phyloP scores from a whole-genome alignment of 768 basidiomycete species.

The Ramaria sp. region DNA sequence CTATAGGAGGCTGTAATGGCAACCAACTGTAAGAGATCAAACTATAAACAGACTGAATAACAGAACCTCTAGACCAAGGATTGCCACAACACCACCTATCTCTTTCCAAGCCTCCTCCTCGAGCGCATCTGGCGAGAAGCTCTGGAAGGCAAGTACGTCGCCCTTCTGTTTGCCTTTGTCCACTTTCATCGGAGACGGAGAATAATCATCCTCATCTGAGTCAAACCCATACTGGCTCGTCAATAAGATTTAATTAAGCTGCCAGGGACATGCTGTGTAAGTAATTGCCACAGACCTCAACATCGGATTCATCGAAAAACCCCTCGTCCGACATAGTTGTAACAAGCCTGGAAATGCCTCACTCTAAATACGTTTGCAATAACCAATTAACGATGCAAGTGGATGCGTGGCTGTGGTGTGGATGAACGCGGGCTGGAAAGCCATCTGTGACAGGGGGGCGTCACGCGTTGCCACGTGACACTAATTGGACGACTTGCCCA shows the following conservation, averaged over 20 bases:
- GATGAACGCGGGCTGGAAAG: too few species aligned
- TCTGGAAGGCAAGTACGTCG: constrained; percentile 14
- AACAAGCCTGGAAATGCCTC: neutral
- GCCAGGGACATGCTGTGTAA: neutral
- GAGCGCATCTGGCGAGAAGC: constrained; percentile 15
- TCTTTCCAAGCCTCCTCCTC: constrained; percentile 17
- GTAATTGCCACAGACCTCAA: neutral
- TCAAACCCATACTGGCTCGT: neutral
- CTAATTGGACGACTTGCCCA: neutral
- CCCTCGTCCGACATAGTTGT: constrained; percentile 6
- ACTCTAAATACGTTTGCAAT: too few species aligned
- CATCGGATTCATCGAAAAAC: constrained; percentile 4
- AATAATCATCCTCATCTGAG: constrained; percentile 13
- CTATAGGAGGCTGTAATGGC: constrained; percentile 5
- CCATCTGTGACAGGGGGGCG: too few species aligned
- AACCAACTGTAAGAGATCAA: neutral
- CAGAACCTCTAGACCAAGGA: constrained; percentile 21
- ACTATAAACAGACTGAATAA: constrained; percentile 1
- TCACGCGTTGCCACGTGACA: too few species aligned
- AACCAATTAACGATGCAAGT: too few species aligned
- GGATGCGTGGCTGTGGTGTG: too few species aligned
- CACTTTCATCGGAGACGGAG: constrained; percentile 13
- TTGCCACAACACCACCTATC: constrained; percentile 17
- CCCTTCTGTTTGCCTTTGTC: constrained; percentile 18
- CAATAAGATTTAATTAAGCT: neutral